Evolutionary conservation across 2,329 filamentous ascomycete species (phyloP).

Genomic region (Penicillium expansum): DNA sequence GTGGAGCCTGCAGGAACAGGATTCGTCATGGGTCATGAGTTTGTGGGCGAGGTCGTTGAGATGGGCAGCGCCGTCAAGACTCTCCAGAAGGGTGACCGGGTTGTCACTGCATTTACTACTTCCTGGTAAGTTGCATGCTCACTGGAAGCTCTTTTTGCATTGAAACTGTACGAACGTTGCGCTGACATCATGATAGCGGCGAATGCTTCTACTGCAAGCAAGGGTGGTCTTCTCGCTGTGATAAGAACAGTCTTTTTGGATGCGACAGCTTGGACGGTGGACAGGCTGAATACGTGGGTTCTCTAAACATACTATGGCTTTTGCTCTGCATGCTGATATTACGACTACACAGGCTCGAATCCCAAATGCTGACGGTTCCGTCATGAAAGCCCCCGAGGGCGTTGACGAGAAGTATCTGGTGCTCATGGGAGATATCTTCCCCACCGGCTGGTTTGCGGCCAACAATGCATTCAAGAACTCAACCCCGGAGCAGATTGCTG

Average conservation of each 20-base stretch:
- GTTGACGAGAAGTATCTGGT: slow-evolving; percentile 74
- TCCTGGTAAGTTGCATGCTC: slow-evolving; percentile 59
- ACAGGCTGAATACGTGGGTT: slow-evolving; percentile 70
- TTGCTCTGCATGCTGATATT: slow-evolving; percentile 9
- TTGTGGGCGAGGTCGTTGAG: slow-evolving; percentile 72
- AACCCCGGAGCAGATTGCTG: slow-evolving; percentile 55
- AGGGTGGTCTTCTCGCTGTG: slow-evolving; percentile 74
- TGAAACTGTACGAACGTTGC: background rate
- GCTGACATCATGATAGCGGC: slow-evolving; percentile 44
- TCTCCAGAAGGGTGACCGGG: slow-evolving; percentile 69
- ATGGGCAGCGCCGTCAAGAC: slow-evolving; percentile 65
- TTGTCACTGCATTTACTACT: slow-evolving; percentile 80
- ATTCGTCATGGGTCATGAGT: slow-evolving; percentile 75
- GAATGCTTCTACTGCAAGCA: slow-evolving; percentile 82
- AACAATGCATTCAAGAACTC: slow-evolving; percentile 71
- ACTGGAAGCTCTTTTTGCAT: background rate
- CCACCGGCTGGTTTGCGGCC: slow-evolving; percentile 78
- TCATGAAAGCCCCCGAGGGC: slow-evolving; percentile 68
- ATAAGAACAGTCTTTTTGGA: slow-evolving; percentile 68
- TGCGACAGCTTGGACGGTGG: slow-evolving; percentile 67
- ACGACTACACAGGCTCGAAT: slow-evolving; percentile 58
- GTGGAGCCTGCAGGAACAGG: slow-evolving; percentile 66
- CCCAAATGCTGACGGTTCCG: slow-evolving; percentile 75
- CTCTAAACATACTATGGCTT: slow-evolving; percentile 3
- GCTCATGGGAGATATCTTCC: slow-evolving; percentile 92